phyloP scores from a whole-genome alignment of 176 grass and related monocot species.

The Areca catechu region DNA sequence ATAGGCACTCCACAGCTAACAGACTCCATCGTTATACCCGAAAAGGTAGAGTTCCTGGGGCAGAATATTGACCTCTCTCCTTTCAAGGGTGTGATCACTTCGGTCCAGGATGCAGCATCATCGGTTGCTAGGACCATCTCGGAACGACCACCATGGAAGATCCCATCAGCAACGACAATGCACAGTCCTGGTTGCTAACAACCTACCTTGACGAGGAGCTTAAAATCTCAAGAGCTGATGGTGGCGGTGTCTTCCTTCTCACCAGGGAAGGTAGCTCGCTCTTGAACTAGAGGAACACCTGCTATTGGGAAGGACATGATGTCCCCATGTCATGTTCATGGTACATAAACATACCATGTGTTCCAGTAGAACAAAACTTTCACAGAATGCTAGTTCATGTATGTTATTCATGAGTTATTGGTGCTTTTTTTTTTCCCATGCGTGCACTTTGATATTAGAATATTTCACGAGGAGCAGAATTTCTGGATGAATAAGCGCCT shows the following conservation, averaged over 20 bases:
- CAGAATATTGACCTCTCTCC: slow-evolving; percentile 77
- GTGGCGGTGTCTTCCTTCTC: slow-evolving; percentile 65
- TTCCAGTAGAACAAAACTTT: too few species aligned
- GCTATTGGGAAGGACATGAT: neutral
- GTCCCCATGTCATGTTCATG: too few species aligned
- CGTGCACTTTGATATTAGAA: too few species aligned
- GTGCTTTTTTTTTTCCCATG: too few species aligned
- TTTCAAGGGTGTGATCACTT: slow-evolving; percentile 63
- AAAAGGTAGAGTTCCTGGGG: slow-evolving; percentile 71
- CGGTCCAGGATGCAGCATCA: slow-evolving; percentile 68
- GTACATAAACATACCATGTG: too few species aligned
- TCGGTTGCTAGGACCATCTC: slow-evolving; percentile 73
- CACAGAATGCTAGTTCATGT: too few species aligned
- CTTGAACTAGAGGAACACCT: slow-evolving; percentile 13
- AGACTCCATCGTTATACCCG: slow-evolving; percentile 64
- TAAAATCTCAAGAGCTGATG: slow-evolving; percentile 68
- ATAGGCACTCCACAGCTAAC: slow-evolving; percentile 87
- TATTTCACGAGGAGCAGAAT: too few species aligned
- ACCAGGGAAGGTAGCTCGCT: slow-evolving; percentile 63
- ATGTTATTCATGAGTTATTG: too few species aligned
- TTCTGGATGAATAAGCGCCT: too few species aligned
- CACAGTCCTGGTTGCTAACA: slow-evolving; percentile 78
- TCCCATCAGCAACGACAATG: slow-evolving; percentile 55
- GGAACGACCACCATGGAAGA: slow-evolving; percentile 70
- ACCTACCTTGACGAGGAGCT: slow-evolving; percentile 86